Percentiles rank a stretch among this genome's conserved stretches.
These are phyloP conservation scores for Termitomyces eurrhizus DNA, from an alignment of 768 basidiomycete species.

Conservation along the genomic window DNA sequence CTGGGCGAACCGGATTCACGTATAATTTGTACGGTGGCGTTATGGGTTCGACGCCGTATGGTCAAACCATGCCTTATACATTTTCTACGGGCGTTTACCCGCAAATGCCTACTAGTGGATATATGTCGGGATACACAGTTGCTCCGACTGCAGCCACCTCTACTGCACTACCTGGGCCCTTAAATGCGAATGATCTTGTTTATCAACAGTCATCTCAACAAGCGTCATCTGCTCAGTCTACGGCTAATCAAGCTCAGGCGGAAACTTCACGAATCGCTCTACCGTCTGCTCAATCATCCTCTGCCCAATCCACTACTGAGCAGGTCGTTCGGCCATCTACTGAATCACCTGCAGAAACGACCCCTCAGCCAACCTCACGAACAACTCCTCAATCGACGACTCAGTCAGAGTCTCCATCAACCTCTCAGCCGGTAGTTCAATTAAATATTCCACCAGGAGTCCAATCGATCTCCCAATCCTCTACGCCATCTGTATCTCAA, in stretches of 20 bases:
- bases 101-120: constrained; percentile 7
- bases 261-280: not conserved
- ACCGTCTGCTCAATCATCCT: not conserved
- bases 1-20: constrained; percentile 11
- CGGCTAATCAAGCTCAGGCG: not conserved
- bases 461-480: constrained; percentile 3
- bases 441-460: not conserved
- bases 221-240: not conserved
- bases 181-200: not conserved
- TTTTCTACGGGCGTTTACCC: constrained; percentile 11
- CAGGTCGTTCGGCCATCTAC: not conserved
- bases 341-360: not conserved
- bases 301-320: not conserved
- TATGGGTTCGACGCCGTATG: constrained; percentile 14
- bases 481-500: constrained; percentile 4
- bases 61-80: constrained; percentile 15
- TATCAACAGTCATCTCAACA: not conserved
- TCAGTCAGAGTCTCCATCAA: not conserved
- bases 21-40: constrained; percentile 11
- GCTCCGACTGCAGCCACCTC: not conserved
- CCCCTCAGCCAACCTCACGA: not conserved
- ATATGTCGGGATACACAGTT: constrained; percentile 3
- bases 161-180: not conserved
- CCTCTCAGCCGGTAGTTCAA: not conserved
- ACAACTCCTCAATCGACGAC: not conserved